Base-by-base conservation (phyloP, 1,284 basidiomycete species). In the Cryptococcus sp. region DNA sequence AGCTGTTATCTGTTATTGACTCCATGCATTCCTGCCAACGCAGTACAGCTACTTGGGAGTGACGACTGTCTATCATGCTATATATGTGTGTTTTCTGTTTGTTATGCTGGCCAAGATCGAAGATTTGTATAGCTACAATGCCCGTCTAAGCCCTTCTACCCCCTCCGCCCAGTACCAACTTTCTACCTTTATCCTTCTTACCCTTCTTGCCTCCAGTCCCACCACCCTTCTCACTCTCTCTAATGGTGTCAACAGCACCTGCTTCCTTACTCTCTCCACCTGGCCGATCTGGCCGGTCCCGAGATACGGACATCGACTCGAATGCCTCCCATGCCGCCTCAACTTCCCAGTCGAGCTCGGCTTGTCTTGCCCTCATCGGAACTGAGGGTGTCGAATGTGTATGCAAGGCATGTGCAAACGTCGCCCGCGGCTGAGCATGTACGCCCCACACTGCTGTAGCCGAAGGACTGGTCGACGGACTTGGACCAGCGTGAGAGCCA, bases 281-380 rank as follows among this genome's bases (percentile, higher is more conserved):
- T 25, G 37, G 49, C 13, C 10, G 40, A 25, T 20, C 23, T 38
- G 41, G 50, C 11, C 44, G 38, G n/a, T 47, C 41, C 48, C 34
- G 46, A 20, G 17, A 58, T 34, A 52, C 45, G 38, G 38, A 61
- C 58, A 49, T 57, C 53, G 39, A 62, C 19, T 91, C 88, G 40
- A 92, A 80, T 65, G 91, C 89, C 70, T 89, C 85, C 87, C 89
- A 93, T 19, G 87, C 87, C 48, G 82, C 83, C 66, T 91, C 89
- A 41, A 91, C 78, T 70, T 91, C 88, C 86, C 85, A 88, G 52
- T 81, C 80, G 43, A 70, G 73, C 48, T 80, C 80, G 52, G 56
- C 61, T 55, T 62, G 66, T 59, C 58, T 55, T 23, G 34, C 29
- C 20, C 54, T 44, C 20, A 20, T 25, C 11, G 45, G 59, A 23